phyloP scores from a whole-genome alignment of 2,329 filamentous ascomycete genomes.

The Fusarium zealandicum region DNA sequence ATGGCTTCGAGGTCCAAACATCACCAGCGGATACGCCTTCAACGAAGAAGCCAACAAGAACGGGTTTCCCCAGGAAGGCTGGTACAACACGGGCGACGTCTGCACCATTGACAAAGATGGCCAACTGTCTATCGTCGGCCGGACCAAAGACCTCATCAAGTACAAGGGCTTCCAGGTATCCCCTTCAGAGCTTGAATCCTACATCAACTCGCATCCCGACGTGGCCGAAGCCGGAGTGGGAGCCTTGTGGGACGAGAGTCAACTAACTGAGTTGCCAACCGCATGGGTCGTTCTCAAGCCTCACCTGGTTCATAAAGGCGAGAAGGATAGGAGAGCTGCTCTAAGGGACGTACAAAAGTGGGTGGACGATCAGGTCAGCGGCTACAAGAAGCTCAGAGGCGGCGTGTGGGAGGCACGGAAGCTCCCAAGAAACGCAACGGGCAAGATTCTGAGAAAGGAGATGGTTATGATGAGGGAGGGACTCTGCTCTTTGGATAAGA shows the following conservation, averaged over 20 bases:
- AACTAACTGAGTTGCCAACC: conserved; percentile 49
- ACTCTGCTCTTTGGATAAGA: conserved; percentile 41
- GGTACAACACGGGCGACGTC: conserved; percentile 57
- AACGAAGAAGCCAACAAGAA: conserved; percentile 48
- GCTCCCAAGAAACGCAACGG: conserved; percentile 48
- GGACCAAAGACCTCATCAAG: conserved; percentile 53
- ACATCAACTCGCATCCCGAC: conserved; percentile 47
- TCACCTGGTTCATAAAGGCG: conserved; percentile 17
- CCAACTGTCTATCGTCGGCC: conserved; percentile 46
- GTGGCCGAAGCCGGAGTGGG: conserved; percentile 48
- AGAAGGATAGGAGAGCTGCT: conserved; percentile 20
- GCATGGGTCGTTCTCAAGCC: conserved; percentile 49
- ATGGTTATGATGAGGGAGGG: conserved; percentile 44
- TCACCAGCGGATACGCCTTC: conserved; percentile 52
- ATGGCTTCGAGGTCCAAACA: conserved; percentile 53
- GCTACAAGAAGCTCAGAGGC: conserved; percentile 52
- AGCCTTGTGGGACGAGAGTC: conserved; percentile 47
- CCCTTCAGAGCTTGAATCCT: conserved; percentile 48
- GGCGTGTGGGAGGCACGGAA: conserved; percentile 46
- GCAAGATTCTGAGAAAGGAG: conserved; percentile 48
- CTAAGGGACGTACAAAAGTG: conserved; percentile 43
- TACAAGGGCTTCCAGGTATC: conserved; percentile 53
- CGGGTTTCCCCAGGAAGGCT: conserved; percentile 48
- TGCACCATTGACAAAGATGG: conserved; percentile 47
- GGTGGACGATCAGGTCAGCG: conserved; percentile 48